phyloP scores from a whole-genome alignment of 305 asterid genomes.

The Solanum hybrid region DNA sequence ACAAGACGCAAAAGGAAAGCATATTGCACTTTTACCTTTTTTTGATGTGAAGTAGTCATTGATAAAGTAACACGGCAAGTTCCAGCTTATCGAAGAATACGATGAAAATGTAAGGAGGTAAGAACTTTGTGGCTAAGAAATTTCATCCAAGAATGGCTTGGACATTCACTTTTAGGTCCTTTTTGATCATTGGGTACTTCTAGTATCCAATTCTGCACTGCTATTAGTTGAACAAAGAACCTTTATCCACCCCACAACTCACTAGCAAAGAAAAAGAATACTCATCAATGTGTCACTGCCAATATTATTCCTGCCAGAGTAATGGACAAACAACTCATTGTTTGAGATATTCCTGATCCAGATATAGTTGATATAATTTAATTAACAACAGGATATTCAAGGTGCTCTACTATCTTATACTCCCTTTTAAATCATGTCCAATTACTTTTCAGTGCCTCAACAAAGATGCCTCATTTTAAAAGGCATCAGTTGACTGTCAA shows the following conservation, averaged over 20 bases:
- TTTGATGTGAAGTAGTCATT: not conserved
- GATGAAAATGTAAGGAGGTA: not conserved
- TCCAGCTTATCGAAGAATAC: not conserved
- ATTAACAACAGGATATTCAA: conserved; percentile 1
- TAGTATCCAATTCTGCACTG: conserved; percentile 2
- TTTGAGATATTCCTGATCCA: conserved; percentile 3
- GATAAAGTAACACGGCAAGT: not conserved
- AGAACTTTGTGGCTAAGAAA: conserved; percentile 2
- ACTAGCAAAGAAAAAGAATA: not conserved
- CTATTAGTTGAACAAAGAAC: not conserved
- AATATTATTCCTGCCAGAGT: not conserved
- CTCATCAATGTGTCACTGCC: not conserved
- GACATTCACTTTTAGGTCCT: not conserved
- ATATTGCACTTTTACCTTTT: not conserved
- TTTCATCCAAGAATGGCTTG: not conserved
- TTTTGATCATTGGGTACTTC: not conserved
- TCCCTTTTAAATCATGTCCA: not conserved
- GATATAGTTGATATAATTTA: not conserved
- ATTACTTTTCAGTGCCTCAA: not conserved
- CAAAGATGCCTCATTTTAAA: not conserved
- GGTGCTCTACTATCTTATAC: not conserved
- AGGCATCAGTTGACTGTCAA: not conserved
- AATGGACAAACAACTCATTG: not conserved
- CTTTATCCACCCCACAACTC: not conserved
- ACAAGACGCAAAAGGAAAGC: not conserved